phyloP scores from a whole-genome alignment of 2,329 filamentous ascomycete species.

The Colletotrichum sp. region DNA sequence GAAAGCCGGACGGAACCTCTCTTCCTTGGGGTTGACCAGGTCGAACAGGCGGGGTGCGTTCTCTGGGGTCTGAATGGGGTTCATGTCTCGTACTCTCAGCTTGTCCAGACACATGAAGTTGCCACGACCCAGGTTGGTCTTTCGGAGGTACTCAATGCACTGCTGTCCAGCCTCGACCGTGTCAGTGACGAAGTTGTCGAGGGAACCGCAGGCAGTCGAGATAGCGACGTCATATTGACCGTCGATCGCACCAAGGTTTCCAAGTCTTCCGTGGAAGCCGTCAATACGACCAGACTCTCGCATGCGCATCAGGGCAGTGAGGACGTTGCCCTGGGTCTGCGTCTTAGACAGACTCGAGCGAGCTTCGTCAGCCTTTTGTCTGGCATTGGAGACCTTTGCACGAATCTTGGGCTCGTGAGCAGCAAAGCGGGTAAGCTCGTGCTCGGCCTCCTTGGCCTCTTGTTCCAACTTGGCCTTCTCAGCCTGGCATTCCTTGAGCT shows the following conservation, averaged over 20 bases:
- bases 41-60: conserved; percentile 93
- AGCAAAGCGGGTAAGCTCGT: conserved; percentile 74
- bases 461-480: conserved; percentile 77
- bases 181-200: conserved; percentile 97
- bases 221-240: conserved; percentile 97
- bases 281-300: conserved; percentile 96
- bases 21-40: conserved; percentile 85
- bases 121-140: conserved; percentile 94
- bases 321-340: conserved; percentile 91
- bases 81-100: conserved; percentile 78
- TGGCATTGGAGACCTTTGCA: conserved; percentile 83
- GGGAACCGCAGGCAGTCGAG: conserved; percentile 88
- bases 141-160: conserved; percentile 96
- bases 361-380: conserved; percentile 96
- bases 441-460: conserved; percentile 73
- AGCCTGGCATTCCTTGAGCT: conserved; percentile 77
- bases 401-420: conserved; percentile 83
- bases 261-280: conserved; percentile 93
- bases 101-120: conserved; percentile 98
- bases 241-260: conserved; percentile 93
- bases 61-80: conserved; percentile 85
- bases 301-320: conserved; percentile 90
- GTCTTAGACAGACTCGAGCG: conserved; percentile 87
- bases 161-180: conserved; percentile 96
- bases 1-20: conserved; percentile 87